phyloP scores from a whole-genome alignment of 2,329 filamentous ascomycete genomes.

The Raffaelea ambrosiae region DNA sequence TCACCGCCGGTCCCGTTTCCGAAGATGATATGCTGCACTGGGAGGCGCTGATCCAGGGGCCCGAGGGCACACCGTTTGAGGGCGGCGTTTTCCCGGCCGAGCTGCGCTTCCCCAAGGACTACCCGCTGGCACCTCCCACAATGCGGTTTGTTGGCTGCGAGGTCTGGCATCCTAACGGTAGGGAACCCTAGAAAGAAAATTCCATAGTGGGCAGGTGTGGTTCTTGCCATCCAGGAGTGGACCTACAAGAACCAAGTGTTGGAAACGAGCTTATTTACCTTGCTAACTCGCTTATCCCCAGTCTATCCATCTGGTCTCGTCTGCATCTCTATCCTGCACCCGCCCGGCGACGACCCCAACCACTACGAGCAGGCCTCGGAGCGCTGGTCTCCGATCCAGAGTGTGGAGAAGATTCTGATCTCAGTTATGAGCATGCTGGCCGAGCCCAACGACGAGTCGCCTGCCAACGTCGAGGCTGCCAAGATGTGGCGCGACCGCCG shows the following conservation, averaged over 20 bases:
- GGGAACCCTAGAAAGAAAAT: background rate
- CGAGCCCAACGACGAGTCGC: conserved; percentile 93
- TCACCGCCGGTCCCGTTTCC: conserved; percentile 83
- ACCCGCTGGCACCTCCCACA: conserved; percentile 88
- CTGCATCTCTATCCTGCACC: conserved; percentile 96
- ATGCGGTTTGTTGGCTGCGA: conserved; percentile 86
- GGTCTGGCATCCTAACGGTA: conserved; percentile 95
- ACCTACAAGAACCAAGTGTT: too few species aligned
- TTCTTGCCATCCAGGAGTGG: too few species aligned
- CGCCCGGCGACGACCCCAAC: conserved; percentile 93
- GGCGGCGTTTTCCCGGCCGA: conserved; percentile 93
- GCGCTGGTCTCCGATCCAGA: conserved; percentile 94
- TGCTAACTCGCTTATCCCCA: conserved; percentile 29
- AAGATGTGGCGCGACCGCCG: conserved; percentile 91
- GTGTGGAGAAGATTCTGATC: conserved; percentile 94
- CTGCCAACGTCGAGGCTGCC: conserved; percentile 91
- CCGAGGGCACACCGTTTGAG: conserved; percentile 92
- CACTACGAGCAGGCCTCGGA: conserved; percentile 96
- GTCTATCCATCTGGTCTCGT: conserved; percentile 89
- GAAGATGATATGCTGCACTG: conserved; percentile 95
- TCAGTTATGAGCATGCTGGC: conserved; percentile 98
- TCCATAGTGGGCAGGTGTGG: too few species aligned
- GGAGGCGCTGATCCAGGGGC: conserved; percentile 94
- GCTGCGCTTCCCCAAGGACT: conserved; percentile 90
- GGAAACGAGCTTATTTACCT: too few species aligned